These are phyloP conservation scores for Larix sibirica DNA, from an alignment of 83 land plant genomes.

Conservation along the genomic window DNA sequence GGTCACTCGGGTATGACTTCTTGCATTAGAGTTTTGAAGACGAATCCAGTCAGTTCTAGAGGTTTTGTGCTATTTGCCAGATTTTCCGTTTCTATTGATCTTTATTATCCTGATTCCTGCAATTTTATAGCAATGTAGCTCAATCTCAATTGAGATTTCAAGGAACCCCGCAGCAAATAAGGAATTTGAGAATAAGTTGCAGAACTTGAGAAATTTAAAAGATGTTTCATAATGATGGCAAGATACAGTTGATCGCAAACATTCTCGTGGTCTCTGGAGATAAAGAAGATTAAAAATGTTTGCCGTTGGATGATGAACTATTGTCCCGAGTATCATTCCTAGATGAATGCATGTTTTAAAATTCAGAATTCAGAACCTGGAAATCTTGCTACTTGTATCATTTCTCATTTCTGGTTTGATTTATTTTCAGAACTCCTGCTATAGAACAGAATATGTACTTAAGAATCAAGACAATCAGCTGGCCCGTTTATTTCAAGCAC, in stretches of 20 bases:
- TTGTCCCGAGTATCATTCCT: no score
- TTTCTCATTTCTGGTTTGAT: background rate
- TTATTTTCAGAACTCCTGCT: background rate
- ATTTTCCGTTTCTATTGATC: background rate
- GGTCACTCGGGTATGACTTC: background rate
- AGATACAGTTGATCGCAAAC: background rate
- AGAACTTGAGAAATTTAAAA: background rate
- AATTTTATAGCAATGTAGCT: background rate
- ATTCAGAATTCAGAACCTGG: background rate
- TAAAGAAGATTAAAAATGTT: background rate
- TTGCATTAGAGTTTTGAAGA: background rate
- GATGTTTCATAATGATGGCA: background rate
- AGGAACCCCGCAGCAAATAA: background rate
- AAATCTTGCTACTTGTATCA: background rate
- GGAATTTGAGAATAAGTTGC: background rate
- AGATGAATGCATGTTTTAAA: no score
- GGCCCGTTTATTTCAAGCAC: background rate
- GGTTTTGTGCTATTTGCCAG: background rate
- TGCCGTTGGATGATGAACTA: background rate
- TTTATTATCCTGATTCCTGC: background rate
- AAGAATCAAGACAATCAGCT: background rate
- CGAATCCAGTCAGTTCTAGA: background rate
- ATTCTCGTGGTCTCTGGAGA: background rate
- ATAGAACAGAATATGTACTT: constrained; percentile 1
- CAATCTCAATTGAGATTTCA: background rate